Base-by-base conservation (phyloP, 2,329 filamentous ascomycete species). In the Neopestalotiopsis rosae region DNA sequence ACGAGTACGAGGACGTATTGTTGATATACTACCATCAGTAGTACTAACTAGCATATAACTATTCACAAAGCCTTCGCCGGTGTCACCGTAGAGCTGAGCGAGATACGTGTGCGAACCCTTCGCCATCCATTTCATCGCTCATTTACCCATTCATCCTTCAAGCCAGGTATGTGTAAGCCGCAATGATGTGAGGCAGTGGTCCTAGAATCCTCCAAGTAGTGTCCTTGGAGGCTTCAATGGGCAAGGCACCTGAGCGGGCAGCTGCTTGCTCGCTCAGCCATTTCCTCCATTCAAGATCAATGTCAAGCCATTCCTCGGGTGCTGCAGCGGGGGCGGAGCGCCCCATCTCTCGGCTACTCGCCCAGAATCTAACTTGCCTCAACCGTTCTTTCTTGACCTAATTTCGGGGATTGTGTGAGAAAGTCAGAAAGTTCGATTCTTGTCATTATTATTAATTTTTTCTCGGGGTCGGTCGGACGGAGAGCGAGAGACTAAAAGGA, bases 171-270 rank as follows among this genome's bases (percentile, higher is more conserved):
- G 24, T 70, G 58, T 72, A 75, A 32, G 69, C 70, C 12, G 64
- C 68, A 6, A 77, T 71, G n/a, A 78, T 69, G 40, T 74, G 68
- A 49, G 74, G 67, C 62, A 78, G 65, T 1, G 74, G 72, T 0
- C 76, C 74, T 73, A 75, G 76, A n/a, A 71, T 64, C 42, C 63
- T 66, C 68, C 73, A 71, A 49, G 42, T 59, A 5, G 59, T 59
- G 20, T 72, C 72, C 30, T 69, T 59, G 14, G 10, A 13, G 9
- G 28, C 45, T 40, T 66, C 63, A 24, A 56, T 66, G 14, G 42
- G 63, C 24, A 13, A 56, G 9, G 7, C 45, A 14, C 49, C 24
- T 3, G 42, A 34, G 30, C 28, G 45, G 13, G 63, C 63, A 32
- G 63, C 63, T 20, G 63, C 49, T 66, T 66, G 42, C 17, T 66